Evolutionary conservation across 2,329 filamentous ascomycete genomes (phyloP), one percentile per base, ranked within the genome.

Genomic region (Graphiopsis chlorocephala): DNA sequence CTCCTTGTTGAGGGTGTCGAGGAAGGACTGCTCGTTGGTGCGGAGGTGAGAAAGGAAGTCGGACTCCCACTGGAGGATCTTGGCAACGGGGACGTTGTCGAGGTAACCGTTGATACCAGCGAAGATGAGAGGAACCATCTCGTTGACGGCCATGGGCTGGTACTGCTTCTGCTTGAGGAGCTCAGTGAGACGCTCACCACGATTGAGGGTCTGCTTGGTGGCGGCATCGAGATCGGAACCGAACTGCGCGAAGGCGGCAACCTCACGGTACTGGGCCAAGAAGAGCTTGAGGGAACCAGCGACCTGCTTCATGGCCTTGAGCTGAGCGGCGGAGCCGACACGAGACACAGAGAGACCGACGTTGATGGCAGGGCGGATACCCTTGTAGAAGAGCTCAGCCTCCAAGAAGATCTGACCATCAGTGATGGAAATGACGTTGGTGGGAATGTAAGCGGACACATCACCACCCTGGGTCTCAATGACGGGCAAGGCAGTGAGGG

Each of bases 231-330:
- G 86, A 87, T 99, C 95, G 79, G 95, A 99, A 90, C 95, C 95
- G 88, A 99, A 99, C 85, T 99, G 95, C 76, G 95, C 94, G 84
- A 99, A 99, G 75, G 95, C 95, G 78, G 95, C 95, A 70, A 99
- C 95, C 84, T 99, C 95, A 95, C 95, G 95, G 89, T 99, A 99
- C 86, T 99, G 95, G 77, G 95, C 95, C 91, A 99, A 92, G 93
- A 98, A 99, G 76, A 99, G 93, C 90, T 99, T 99, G 79, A 99
- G 87, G 74, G 94, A 98, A 88, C 95, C 95, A 78, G 95, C 95
- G 76, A 99, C 95, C 88, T 99, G 95, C 90, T 99, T 99, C 95
- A 99, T 99, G 85, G 95, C 93, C 92, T 98, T 99, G 82, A 98
- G 88, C 88, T 99, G 95, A 80, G 95, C 95, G 81, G 95, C 92